phyloP scores from a whole-genome alignment of 1,139 yeast genomes.

The Yamadazyma taylorii region DNA sequence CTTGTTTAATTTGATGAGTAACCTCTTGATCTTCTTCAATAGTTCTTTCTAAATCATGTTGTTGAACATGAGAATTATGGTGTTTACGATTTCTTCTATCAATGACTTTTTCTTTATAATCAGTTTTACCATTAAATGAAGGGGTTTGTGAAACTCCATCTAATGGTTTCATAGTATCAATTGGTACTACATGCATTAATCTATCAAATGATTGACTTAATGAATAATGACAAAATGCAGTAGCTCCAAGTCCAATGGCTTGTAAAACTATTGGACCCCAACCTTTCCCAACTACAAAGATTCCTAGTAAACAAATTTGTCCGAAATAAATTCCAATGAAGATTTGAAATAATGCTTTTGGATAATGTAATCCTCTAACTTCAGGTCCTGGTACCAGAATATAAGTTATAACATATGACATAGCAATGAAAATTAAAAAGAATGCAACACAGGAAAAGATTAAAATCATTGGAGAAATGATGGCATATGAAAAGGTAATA shows the following conservation, averaged over 20 bases:
- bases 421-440: conserved; percentile 72
- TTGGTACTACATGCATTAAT: conserved; percentile 58
- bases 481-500: conserved; percentile 73
- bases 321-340: conserved; percentile 87
- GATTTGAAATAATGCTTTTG: conserved; percentile 84
- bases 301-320: conserved; percentile 79
- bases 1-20: conserved; percentile 23
- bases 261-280: conserved; percentile 92
- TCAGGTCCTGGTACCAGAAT: conserved; percentile 63
- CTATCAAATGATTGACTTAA: conserved; percentile 63
- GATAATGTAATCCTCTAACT: conserved; percentile 81
- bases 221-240: conserved; percentile 64
- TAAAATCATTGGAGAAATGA: conserved; percentile 74
- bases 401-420: conserved; percentile 75
- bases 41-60: conserved; percentile 17
- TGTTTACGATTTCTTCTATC: conserved; percentile 17
- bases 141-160: conserved; percentile 70
- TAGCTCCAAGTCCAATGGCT: conserved; percentile 60
- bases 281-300: conserved; percentile 86
- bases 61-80: conserved; percentile 14
- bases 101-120: conserved; percentile 36
- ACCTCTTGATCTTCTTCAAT: conserved; percentile 16
- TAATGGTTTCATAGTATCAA: conserved; percentile 67
- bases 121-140: conserved; percentile 44
- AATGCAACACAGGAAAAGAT: conserved; percentile 71